These are phyloP conservation scores for Turnera subulata DNA, from an alignment of 345 rosid species.

Conservation along the genomic window DNA sequence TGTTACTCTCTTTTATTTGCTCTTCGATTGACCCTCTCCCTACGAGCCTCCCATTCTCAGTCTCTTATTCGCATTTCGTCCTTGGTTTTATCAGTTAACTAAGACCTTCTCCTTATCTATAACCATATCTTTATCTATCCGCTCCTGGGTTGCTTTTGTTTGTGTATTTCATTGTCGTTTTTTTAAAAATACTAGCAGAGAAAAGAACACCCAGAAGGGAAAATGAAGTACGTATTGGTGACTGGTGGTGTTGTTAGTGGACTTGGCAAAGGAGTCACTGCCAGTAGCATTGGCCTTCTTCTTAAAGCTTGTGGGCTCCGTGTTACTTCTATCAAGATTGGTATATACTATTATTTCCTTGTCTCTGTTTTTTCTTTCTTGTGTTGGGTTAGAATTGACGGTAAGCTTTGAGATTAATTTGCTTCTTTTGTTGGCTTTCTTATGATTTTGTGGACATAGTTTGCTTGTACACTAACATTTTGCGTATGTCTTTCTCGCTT, in stretches of 20 bases:
- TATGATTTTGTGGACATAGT: background rate
- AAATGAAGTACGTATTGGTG: constrained; percentile 31
- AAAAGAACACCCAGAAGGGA: background rate
- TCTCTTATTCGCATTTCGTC: constrained; percentile 6
- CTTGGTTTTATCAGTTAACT: constrained; percentile 15
- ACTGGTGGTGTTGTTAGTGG: constrained; percentile 34
- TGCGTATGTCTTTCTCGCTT: background rate
- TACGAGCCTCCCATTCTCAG: background rate
- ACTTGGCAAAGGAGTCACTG: constrained; percentile 34
- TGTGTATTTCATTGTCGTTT: background rate
- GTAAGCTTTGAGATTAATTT: no score
- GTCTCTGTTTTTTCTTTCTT: background rate
- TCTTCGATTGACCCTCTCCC: constrained; percentile 1
- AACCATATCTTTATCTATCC: background rate
- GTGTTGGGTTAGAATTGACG: background rate
- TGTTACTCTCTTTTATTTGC: constrained; percentile 2
- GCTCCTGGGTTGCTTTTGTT: background rate
- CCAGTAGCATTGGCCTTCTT: constrained; percentile 29
- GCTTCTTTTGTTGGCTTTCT: no score
- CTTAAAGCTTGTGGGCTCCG: constrained; percentile 31
- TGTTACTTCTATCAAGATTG: constrained; percentile 31
- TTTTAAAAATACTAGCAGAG: background rate
- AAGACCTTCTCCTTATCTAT: background rate
- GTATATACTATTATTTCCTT: background rate
- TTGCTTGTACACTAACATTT: background rate